Evolutionary conservation across 768 basidiomycete species (phyloP), one percentile per base, ranked within the genome.

Genomic region (Brasilioporus rufonigricans): DNA sequence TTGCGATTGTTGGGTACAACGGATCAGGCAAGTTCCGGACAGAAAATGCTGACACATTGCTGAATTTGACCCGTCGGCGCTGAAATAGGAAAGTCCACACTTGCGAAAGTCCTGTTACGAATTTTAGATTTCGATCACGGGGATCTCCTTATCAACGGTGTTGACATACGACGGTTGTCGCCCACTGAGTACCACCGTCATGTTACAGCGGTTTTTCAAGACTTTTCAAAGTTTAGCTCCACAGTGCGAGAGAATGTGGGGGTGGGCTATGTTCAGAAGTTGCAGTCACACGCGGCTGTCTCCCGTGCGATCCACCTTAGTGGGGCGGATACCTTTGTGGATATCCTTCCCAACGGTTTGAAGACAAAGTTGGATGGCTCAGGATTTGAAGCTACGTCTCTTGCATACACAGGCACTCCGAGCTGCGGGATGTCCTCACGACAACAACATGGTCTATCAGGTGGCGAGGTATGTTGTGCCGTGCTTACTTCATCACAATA

Each of bases 1-100:
- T 94, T 46, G 93, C 93, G 13, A 86, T 95, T 56, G 92, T 93
- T 21, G 92, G 89, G 19, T 86, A 82, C 69, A 91, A 91, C 68
- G 89, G 89, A 59, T 91, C 89, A 60, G 89, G 89, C 81, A 69
- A 68, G 77, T 69, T 47, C 59, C 65, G 52, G 32, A 33, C 38
- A 50, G 44, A 50, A 55, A 32, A 27, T 8, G 32, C 58, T 59
- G 53, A 43, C 58, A 50, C 36, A 14, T 29, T 23, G 50, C 54
- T 59, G 49, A 51, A 47, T 55, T 36, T 51, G 26, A 55, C 36
- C 45, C 56, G 33, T 24, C 26, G 48, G 23, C 32, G 21, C 36
- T 16, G n/a, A 52, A 58, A 52, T 48, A 91, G 89, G 90, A 26
- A 95, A 95, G 75, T 90, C 91, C 9, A 95, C 92, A 1, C 82